A percentile compares a stretch with the other conserved stretches of the same genome.
phyloP scores from a whole-genome alignment of 352 stramenopile species.

The Phytophthora foliorum region DNA sequence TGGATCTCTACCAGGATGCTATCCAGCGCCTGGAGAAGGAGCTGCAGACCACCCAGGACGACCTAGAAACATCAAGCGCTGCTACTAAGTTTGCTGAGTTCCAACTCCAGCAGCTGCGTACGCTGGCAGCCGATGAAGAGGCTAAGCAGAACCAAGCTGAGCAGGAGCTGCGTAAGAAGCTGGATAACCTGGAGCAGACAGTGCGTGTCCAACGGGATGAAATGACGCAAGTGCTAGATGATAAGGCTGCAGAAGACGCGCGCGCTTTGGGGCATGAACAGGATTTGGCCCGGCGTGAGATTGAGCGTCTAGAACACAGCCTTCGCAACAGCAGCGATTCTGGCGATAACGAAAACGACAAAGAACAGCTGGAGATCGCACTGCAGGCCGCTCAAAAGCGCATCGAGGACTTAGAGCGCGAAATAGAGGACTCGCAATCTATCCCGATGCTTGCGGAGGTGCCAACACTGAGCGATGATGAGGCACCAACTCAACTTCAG shows the following conservation, averaged over 20 bases:
- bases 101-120: conserved; percentile 78
- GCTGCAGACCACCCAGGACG: conserved; percentile 67
- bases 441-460: background rate
- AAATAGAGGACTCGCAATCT: conserved; percentile 30
- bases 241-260: conserved; percentile 41
- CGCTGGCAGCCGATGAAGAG: conserved; percentile 62
- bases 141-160: conserved; percentile 42
- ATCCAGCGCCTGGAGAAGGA: conserved; percentile 80
- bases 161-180: conserved; percentile 32
- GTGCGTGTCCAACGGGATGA: conserved; percentile 38
- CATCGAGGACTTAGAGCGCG: conserved; percentile 56
- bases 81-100: conserved; percentile 88
- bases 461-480: conserved; percentile 1
- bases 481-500: conserved; percentile 45
- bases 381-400: conserved; percentile 42
- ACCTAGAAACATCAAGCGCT: conserved; percentile 82
- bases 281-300: conserved; percentile 29
- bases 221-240: conserved; percentile 37
- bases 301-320: conserved; percentile 38
- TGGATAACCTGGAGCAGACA: conserved; percentile 36
- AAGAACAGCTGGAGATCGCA: conserved; percentile 37
- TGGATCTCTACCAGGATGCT: conserved; percentile 77
- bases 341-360: conserved; percentile 38
- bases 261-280: conserved; percentile 38
- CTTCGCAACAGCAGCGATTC: conserved; percentile 32